Base-by-base conservation (phyloP, 2,329 filamentous ascomycete species). In the Pseudopyricularia javanii region DNA sequence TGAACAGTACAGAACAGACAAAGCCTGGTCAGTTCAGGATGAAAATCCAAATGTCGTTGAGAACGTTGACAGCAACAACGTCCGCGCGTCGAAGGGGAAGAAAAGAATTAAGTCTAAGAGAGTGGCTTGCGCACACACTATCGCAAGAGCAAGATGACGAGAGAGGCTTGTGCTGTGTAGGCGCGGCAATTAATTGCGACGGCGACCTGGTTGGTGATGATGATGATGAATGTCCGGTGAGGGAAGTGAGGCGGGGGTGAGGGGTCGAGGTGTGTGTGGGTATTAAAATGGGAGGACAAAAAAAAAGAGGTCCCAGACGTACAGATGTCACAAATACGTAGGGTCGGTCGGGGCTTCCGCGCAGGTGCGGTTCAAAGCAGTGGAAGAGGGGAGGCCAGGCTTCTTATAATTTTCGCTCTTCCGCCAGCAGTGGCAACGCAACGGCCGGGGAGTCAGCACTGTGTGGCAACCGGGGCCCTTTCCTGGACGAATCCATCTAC, bases 261-360 rank as follows among this genome's bases (percentile, higher is more conserved):
- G 60, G 64, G 57, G 53, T 28, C 56, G 54, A 58, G 60, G 60
- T 63, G 57, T 58, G 56, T 58, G 58, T 60, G 59, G 62, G 63
- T 58, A 54, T 54, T 62, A 63, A 20, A 43, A 20, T 20, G 17
- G 17, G 37, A 40, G n/a, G 24, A 43, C n/a, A 43, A 66, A 66
- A 66, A 61, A 63, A 63, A 65, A 64, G 61, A 54, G 60, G 66
- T 70, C 68, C 71, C 72, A 63, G 67, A 74, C 70, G 71, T n/a
- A n/a, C n/a, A 66, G 65, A 66, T 66, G 68, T 69, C 64, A 67
- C 67, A 60, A 58, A 66, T 74, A 73, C 72, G 71, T 70, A 74
- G n/a, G 64, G 74, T 73, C 71, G 72, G 73, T 78, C 74, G 73
- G 72, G 68, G 72, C 69, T 76, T 78, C 74, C 73, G 69, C 73